Evolutionary conservation across 331 rosid genomes (phyloP), one percentile per base, ranked within the genome.

Genomic region (Spiraea crenata): DNA sequence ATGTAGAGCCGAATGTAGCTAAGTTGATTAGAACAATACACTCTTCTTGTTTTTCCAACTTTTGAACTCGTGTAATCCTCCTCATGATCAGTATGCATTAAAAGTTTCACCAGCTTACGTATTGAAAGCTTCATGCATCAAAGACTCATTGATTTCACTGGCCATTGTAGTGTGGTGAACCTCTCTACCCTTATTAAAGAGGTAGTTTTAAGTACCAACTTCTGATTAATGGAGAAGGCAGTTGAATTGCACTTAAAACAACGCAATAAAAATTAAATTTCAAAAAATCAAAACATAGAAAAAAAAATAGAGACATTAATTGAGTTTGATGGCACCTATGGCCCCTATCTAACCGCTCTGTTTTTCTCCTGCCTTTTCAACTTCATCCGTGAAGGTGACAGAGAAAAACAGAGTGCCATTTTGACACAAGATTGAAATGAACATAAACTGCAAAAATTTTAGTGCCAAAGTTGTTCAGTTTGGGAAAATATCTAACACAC

Each of bases 401-500:
- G 51, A 68, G 61, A 39, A 52, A 46, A 68, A 3, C 2, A 31
- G 25, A 1, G 38, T 67, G 40, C 48, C n/a, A n/a, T 42, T 41
- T 44, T 65, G 38, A 46, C 63, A 57, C 72, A 19, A 38, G 3
- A 54, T 42, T 16, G 46, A 16, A 17, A n/a, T 57, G 25, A 65
- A 39, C 57, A 15, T 3, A 61, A 45, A 37, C 3, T 14, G 10
- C 15, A 8, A 13, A 16, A 63, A 52, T 73, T 69, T 48, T 59
- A 42, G 39, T 42, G 47, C 46, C 34, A 61, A 48, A 19, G 66
- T 59, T 86, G 44, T 73, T 50, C 35, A 31, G 34, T 74, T 60
- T 25, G 78, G 61, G n/a, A 70, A 64, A 71, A 41, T 65, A 58
- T 67, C 49, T 35, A 65, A 40, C 70, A 65, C 20, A 70, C 7